Evolutionary conservation across 257 asterid genomes (phyloP), one percentile per base, ranked within the genome.

Genomic region (Plantago ovata): DNA sequence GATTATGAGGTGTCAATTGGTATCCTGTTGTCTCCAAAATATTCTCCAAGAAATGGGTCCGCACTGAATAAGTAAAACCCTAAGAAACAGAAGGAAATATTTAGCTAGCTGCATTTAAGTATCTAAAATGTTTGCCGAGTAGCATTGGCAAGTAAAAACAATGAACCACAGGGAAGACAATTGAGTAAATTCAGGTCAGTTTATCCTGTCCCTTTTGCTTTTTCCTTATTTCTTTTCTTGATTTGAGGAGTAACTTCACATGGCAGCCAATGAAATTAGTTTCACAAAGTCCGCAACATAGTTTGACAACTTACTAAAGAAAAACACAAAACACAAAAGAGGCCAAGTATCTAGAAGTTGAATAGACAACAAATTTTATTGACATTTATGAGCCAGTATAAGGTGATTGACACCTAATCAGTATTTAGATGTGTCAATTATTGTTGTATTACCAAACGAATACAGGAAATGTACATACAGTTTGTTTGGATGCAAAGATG

Each of bases 1-100:
- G 98, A 76, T 92, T 92, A 65, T 74, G 58, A 20, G 84, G 74
- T 10, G 98, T 92, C 84, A 92, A 77, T 65, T 73, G 86, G 71
- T 92, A 92, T 68, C 94, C 89, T 53, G 85, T 78, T 77, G 74
- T 76, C 79, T 92, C 96, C 82, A 92, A 77, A 68, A 92, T 74
- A 76, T 63, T 62, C 79, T 92, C 98, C 60, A 92, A 74, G 80
- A 88, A 92, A 80, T 88, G 84, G 54, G 82, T 79, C 67, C 20
- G 79, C 39, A 92, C 95, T 6, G 95, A 95, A 74, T 81, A 80
- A 46, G 95, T 88, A 65, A 82, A 92, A 53, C 89, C 89, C 89
- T 82, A 36, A 41, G 69, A 65, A 66, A 60, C 22, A 19, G 18
- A 13, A 36, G 19, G 28, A 44, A 51, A 43, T 40, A 71, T 64